Conservation (phyloP, 352 stramenopile genomes). For the Saprolegnia diclina region DNA sequence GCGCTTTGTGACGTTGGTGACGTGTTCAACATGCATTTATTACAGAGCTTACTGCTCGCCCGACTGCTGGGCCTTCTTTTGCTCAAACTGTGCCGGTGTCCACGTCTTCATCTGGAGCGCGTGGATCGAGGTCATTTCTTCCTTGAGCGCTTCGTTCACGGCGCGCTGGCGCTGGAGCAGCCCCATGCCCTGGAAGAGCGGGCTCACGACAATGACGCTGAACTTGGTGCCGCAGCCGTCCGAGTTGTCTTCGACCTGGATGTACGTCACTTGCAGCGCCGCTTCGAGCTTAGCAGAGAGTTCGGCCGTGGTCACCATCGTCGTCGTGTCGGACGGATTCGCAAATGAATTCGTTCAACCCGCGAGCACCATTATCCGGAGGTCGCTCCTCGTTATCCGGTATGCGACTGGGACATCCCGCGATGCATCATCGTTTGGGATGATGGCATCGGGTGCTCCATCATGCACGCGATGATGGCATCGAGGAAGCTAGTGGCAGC, state of each 20-base stretch:
- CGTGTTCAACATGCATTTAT: not conserved
- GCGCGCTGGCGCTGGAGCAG: conserved; percentile 69
- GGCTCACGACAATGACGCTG: conserved; percentile 75
- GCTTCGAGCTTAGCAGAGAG: conserved; percentile 18
- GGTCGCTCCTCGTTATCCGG: not conserved
- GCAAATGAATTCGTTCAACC: conserved; percentile 1
- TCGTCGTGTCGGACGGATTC: not conserved
- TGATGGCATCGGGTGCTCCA: not conserved
- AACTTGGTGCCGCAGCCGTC: conserved; percentile 81
- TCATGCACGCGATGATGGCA: not conserved
- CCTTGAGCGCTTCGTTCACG: conserved; percentile 74
- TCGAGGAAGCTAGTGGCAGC: not conserved
- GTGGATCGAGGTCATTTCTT: conserved; percentile 80
- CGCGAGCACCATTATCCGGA: not conserved
- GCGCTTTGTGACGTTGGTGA: no score
- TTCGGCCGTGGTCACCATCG: conserved; percentile 23
- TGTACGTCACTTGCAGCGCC: conserved; percentile 30
- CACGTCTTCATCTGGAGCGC: conserved; percentile 84
- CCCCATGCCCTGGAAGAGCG: conserved; percentile 70
- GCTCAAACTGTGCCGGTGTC: conserved; percentile 73
- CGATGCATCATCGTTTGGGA: not conserved
- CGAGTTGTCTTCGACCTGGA: conserved; percentile 72
- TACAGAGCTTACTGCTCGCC: conserved; percentile 11
- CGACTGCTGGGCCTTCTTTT: conserved; percentile 54
- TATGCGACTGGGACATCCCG: not conserved